Percentiles rank a stretch among this genome's conserved stretches.
These are phyloP conservation scores for Saitoella complicata DNA, from an alignment of 805 yeast genomes.

Conservation along the genomic window DNA sequence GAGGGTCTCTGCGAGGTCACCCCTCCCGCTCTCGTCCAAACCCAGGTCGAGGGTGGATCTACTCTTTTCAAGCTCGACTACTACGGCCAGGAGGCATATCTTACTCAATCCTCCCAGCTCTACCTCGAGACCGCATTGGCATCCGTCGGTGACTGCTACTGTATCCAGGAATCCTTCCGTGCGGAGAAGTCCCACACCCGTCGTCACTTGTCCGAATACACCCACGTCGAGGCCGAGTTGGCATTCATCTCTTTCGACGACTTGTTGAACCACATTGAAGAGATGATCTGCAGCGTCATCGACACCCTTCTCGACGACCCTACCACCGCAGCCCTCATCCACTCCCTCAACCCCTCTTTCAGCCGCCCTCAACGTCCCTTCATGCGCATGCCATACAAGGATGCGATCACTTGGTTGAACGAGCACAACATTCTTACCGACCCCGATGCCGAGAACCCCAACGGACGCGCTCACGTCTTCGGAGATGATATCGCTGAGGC, in stretches of 20 bases:
- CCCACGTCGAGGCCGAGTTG: conserved; percentile 92
- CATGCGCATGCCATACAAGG: conserved; percentile 76
- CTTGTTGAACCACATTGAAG: conserved; percentile 70
- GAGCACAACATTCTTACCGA: conserved; percentile 53
- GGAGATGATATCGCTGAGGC: conserved; percentile 99
- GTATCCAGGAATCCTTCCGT: conserved; percentile 96
- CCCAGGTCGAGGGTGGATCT: conserved; percentile 98
- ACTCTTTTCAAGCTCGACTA: conserved; percentile 84
- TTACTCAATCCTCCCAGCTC: conserved; percentile 93
- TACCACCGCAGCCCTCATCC: conserved; percentile 73
- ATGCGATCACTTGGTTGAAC: conserved; percentile 91
- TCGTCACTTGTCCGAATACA: conserved; percentile 92
- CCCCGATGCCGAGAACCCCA: conserved; percentile 51
- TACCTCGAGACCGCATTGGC: conserved; percentile 94
- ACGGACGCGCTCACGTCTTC: conserved; percentile 77
- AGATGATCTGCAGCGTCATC: conserved; percentile 49
- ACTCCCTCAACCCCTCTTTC: conserved; percentile 86
- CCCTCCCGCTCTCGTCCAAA: conserved; percentile 99
- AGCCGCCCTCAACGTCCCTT: conserved; percentile 72
- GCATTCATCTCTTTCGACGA: conserved; percentile 81
- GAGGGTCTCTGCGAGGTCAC: conserved; percentile 78
- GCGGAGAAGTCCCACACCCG: conserved; percentile 98
- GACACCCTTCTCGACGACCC: conserved; percentile 76
- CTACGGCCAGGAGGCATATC: conserved; percentile 91
- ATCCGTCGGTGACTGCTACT: conserved; percentile 89